Evolutionary conservation across 495 filamentous ascomycete species (phyloP).

Genomic region (Arthonia radiata): DNA sequence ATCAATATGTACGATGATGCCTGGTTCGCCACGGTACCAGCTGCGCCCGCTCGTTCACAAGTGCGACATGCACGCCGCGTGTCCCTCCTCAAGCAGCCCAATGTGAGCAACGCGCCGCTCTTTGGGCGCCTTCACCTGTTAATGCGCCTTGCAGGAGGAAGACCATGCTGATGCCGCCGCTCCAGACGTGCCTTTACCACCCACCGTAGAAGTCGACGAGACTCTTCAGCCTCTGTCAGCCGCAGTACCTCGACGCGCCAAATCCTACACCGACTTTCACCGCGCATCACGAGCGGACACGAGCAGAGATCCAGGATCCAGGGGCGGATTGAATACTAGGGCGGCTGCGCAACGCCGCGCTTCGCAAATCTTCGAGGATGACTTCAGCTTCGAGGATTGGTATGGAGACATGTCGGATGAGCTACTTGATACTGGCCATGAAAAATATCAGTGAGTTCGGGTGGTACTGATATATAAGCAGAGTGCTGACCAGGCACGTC

Average conservation of each 20-base stretch:
- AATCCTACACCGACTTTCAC: constrained; percentile 56
- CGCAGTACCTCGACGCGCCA: constrained; percentile 35
- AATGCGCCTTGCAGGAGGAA: constrained; percentile 13
- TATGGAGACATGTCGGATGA: constrained; percentile 36
- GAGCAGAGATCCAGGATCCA: constrained; percentile 13
- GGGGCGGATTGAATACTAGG: constrained; percentile 20
- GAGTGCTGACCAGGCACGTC: constrained; percentile 7
- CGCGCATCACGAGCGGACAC: constrained; percentile 13
- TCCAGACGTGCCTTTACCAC: constrained; percentile 13
- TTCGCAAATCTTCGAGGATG: constrained; percentile 10
- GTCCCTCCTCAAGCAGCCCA: constrained; percentile 31
- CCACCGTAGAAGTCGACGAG: constrained; percentile 16
- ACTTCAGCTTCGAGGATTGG: constrained; percentile 37
- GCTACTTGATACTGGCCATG: constrained; percentile 56
- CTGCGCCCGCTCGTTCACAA: not conserved
- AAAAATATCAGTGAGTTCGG: constrained; percentile 50
- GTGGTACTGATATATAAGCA: constrained; percentile 1
- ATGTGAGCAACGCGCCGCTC: too few species aligned
- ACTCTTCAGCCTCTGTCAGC: constrained; percentile 32
- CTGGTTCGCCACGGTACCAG: constrained; percentile 38
- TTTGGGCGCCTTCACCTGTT: constrained; percentile 4
- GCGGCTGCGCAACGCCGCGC: constrained; percentile 13
- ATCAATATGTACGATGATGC: constrained; percentile 50
- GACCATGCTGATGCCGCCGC: constrained; percentile 17
- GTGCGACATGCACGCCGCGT: not conserved